Conservation (phyloP, 148 eudicot genomes). For the Chenopodium album region DNA sequence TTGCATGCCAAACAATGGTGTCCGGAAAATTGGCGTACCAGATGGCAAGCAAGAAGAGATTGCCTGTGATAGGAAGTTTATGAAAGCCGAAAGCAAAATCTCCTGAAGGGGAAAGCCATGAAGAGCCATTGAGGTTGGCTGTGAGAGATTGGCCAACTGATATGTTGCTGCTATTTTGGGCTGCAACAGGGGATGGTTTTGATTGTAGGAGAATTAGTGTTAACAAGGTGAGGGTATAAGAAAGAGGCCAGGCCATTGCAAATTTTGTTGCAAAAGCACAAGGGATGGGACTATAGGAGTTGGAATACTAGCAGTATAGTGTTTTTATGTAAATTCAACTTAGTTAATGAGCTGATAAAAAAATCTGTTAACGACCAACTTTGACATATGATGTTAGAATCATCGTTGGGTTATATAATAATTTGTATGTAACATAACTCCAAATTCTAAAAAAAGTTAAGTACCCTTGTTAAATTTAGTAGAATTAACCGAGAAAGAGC, state of each 20-base stretch:
- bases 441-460: no score
- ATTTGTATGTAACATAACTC: no score
- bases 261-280: neutral
- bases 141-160: slow-evolving; percentile 31
- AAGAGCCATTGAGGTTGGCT: slow-evolving; percentile 20
- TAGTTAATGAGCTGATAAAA: no score
- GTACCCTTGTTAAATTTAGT: no score
- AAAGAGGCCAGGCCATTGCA: slow-evolving; percentile 13
- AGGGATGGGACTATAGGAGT: neutral
- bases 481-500: no score
- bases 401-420: no score
- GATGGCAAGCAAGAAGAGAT: slow-evolving; percentile 47
- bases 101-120: slow-evolving; percentile 49
- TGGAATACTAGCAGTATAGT: no score
- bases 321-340: no score
- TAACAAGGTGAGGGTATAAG: slow-evolving; percentile 14
- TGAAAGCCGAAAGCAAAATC: slow-evolving; percentile 54
- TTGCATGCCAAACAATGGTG: slow-evolving; percentile 51
- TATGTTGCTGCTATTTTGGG: slow-evolving; percentile 32
- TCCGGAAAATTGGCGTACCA: slow-evolving; percentile 56
- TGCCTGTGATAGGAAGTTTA: slow-evolving; percentile 8
- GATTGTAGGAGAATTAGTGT: slow-evolving; percentile 13
- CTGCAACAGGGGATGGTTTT: neutral
- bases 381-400: no score
- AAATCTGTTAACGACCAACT: no score